Conservation (phyloP, 164 flowering plant genomes). For the Cinnamomum chago region DNA sequence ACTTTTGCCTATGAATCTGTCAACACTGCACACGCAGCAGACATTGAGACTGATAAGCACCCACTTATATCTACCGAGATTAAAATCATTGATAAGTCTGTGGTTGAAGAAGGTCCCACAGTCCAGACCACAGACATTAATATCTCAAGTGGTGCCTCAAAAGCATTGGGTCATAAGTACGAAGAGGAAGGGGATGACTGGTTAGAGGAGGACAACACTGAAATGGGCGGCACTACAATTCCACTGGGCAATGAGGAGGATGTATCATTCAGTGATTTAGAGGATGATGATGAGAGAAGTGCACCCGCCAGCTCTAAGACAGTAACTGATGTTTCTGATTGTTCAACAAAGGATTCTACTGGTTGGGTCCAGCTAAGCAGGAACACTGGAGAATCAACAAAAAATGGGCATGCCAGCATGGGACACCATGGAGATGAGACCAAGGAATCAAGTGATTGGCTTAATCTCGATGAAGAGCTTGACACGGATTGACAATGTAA, state of each 20-base stretch:
- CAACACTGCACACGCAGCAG: conserved; percentile 13
- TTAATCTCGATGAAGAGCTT: neutral
- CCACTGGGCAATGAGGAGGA: conserved; percentile 66
- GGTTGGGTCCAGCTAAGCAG: conserved; percentile 73
- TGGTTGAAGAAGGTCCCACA: conserved; percentile 50
- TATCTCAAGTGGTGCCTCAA: conserved; percentile 3
- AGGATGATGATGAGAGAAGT: conserved; percentile 50
- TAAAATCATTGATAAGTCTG: conserved; percentile 54
- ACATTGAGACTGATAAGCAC: conserved; percentile 48
- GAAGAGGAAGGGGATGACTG: conserved; percentile 79
- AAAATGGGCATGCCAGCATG: conserved; percentile 22
- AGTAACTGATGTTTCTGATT: conserved; percentile 36
- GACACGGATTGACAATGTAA: neutral
- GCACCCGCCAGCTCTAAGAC: conserved; percentile 39
- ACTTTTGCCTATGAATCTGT: conserved; percentile 23
- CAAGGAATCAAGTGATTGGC: neutral
- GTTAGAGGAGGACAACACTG: conserved; percentile 61
- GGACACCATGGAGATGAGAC: conserved; percentile 23
- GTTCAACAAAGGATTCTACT: conserved; percentile 49
- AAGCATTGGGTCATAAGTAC: conserved; percentile 27
- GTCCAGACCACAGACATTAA: conserved; percentile 27
- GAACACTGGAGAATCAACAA: conserved; percentile 37
- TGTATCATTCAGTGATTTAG: conserved; percentile 95
- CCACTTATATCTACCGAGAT: conserved; percentile 39
- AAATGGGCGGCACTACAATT: conserved; percentile 32